phyloP scores from a whole-genome alignment of 2,329 filamentous ascomycete genomes.

The Aspergillus floridensis region DNA sequence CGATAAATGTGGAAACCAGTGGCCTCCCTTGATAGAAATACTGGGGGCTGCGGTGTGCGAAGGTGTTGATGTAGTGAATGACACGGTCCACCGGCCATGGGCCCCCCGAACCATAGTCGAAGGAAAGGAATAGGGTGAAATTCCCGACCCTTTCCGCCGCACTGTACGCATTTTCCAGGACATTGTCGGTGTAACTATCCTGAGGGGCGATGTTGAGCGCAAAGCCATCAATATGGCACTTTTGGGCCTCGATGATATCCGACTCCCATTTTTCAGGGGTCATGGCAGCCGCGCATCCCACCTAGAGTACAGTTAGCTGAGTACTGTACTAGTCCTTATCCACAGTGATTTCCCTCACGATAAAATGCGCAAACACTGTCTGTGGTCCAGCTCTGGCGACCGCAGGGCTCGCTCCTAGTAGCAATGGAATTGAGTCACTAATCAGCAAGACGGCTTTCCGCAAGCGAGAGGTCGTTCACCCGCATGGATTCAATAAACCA shows the following conservation, averaged over 20 bases:
- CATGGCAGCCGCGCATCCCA: conserved; percentile 28
- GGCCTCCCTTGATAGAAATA: conserved; percentile 31
- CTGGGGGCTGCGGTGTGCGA: conserved; percentile 24
- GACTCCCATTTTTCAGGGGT: conserved; percentile 24
- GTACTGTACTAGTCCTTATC: not conserved
- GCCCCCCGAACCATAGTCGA: conserved; percentile 33
- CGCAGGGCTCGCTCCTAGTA: not conserved
- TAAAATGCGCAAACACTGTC: conserved; percentile 36
- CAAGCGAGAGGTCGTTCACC: too few species aligned
- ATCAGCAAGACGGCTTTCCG: not conserved
- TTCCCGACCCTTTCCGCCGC: conserved; percentile 28
- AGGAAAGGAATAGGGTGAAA: conserved; percentile 36
- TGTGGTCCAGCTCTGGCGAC: conserved; percentile 17
- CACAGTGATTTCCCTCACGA: conserved; percentile 22
- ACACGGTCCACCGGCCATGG: conserved; percentile 29
- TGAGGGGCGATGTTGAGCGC: conserved; percentile 33
- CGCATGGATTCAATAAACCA: not conserved
- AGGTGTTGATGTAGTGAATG: conserved; percentile 27
- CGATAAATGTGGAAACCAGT: conserved; percentile 45
- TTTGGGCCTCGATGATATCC: conserved; percentile 28
- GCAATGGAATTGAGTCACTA: not conserved
- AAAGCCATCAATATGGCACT: conserved; percentile 34
- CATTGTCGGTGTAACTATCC: conserved; percentile 29
- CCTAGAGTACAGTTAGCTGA: conserved; percentile 14
- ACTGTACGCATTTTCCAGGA: conserved; percentile 29